These are phyloP conservation scores for Cyberlindnera xylosilytica DNA, from an alignment of 805 yeast genomes.

Conservation along the genomic window DNA sequence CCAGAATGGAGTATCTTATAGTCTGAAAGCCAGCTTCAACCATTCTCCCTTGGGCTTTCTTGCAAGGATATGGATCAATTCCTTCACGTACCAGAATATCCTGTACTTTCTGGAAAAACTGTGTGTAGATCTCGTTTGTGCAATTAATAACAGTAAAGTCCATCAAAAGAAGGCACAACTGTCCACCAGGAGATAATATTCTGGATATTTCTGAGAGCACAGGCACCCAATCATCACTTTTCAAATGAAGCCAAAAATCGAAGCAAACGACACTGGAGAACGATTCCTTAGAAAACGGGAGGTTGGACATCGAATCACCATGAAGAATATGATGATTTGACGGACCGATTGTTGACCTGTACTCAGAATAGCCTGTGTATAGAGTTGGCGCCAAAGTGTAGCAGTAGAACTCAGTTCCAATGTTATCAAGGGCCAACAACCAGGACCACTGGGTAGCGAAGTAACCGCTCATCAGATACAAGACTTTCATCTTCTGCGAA, in stretches of 20 bases:
- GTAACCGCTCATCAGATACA: constrained; percentile 13
- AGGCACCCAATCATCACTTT: constrained; percentile 23
- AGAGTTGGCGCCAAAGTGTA: constrained; percentile 18
- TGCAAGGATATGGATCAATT: constrained; percentile 28
- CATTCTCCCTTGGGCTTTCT: constrained; percentile 14
- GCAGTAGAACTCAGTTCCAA: constrained; percentile 17
- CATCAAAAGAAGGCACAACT: constrained; percentile 18
- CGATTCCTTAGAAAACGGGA: constrained; percentile 22
- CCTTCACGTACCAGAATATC: constrained; percentile 14
- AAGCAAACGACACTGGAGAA: constrained; percentile 21
- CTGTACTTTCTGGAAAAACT: constrained; percentile 16
- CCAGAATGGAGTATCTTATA: constrained; percentile 20
- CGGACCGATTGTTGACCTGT: constrained; percentile 21
- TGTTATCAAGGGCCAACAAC: constrained; percentile 27
- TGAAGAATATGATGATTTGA: constrained; percentile 21
- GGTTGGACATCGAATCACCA: constrained; percentile 17
- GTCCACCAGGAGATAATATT: constrained; percentile 19
- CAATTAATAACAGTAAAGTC: constrained; percentile 24
- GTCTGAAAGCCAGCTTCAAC: constrained; percentile 23
- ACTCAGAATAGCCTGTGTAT: constrained; percentile 14
- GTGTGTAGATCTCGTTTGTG: constrained; percentile 10
- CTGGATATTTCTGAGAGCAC: constrained; percentile 20
- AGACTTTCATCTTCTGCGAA: constrained; percentile 15
- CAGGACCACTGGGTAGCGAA: constrained; percentile 25
- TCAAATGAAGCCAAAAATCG: constrained; percentile 20